Percentiles rank a stretch among this genome's conserved stretches.
phyloP scores from a whole-genome alignment of 345 rosid genomes.

The Hibiscus tridactylites region DNA sequence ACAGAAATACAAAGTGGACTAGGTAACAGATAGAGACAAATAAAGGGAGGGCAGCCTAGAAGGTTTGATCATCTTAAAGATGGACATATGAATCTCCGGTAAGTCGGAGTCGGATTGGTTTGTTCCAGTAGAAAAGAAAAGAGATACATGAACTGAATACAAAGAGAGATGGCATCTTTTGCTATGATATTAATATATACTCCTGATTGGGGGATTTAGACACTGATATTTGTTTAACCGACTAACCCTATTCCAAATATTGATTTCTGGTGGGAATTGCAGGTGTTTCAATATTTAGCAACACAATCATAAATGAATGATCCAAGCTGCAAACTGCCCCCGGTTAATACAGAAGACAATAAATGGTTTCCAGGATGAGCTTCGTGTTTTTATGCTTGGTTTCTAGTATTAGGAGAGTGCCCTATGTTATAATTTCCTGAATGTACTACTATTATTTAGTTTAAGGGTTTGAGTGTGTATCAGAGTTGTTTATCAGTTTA shows the following conservation, averaged over 20 bases:
- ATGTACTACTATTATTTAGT: neutral
- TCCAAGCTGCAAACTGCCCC: neutral
- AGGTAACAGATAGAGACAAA: neutral
- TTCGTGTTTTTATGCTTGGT: neutral
- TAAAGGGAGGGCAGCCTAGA: neutral
- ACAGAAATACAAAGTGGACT: neutral
- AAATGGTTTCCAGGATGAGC: neutral
- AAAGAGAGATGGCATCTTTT: neutral
- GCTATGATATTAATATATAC: no score
- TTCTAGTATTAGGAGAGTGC: neutral
- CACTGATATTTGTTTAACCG: neutral
- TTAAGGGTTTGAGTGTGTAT: neutral
- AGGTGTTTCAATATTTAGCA: neutral
- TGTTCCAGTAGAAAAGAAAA: neutral
- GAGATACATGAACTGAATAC: neutral
- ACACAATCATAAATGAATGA: neutral
- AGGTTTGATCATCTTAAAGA: neutral
- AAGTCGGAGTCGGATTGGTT: slow-evolving; percentile 2
- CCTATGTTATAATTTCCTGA: neutral
- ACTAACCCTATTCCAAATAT: neutral
- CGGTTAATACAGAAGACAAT: neutral
- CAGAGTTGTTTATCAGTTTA: neutral
- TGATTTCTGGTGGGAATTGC: neutral
- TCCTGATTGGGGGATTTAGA: neutral
- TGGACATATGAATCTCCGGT: neutral